Conservation (phyloP, 2,329 filamentous ascomycete genomes). For the Colletotrichum costaricense region DNA sequence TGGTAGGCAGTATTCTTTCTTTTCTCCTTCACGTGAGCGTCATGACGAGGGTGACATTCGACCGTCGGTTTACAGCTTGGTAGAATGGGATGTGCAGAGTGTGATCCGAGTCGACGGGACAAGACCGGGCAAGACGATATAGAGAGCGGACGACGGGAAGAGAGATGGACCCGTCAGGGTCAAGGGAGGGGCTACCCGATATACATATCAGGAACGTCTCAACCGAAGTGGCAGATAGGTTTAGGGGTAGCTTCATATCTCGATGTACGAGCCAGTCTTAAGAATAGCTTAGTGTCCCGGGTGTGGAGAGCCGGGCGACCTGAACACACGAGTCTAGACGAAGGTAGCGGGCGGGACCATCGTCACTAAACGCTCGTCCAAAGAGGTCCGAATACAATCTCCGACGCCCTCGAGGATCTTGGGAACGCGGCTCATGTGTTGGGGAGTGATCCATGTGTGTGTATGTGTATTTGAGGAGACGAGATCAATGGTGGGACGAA, state of each 20-base stretch:
- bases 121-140: not conserved
- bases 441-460: not conserved
- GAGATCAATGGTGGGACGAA: not conserved
- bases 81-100: constrained; percentile 11
- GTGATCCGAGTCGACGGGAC: constrained; percentile 18
- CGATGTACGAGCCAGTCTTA: constrained; percentile 11
- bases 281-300: constrained; percentile 26
- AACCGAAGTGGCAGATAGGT: constrained; percentile 1
- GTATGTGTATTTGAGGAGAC: not conserved
- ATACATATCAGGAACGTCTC: constrained; percentile 24
- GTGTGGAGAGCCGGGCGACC: not conserved
- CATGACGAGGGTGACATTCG: constrained; percentile 15
- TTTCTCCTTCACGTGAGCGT: constrained; percentile 15
- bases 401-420: not conserved
- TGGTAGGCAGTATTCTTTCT: not conserved
- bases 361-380: constrained; percentile 1
- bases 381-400: not conserved
- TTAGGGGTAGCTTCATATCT: constrained; percentile 31
- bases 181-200: constrained; percentile 5
- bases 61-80: not conserved
- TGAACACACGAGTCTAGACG: not conserved
- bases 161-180: constrained; percentile 15
- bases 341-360: not conserved
- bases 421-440: not conserved
- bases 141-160: not conserved